Evolutionary conservation across 148 eudicot genomes (phyloP).

Genomic region (Rhododendron henanense): DNA sequence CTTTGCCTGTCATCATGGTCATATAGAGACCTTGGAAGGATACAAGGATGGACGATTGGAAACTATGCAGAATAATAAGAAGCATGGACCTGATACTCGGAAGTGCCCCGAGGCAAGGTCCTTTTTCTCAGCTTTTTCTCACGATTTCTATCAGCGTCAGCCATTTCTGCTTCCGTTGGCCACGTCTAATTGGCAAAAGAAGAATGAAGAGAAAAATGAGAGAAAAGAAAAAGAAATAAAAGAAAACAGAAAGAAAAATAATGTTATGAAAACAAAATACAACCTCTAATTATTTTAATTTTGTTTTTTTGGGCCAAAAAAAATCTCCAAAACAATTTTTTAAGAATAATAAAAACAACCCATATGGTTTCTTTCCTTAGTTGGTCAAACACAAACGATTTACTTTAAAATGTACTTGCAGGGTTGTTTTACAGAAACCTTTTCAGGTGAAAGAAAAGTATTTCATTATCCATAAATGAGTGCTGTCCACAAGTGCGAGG

Average conservation of each 20-base stretch:
- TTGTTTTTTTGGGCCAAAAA: background rate
- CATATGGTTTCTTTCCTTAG: background rate
- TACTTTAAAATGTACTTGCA: background rate
- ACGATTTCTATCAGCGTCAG: constrained; percentile 70
- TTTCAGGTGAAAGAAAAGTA: constrained; percentile 13
- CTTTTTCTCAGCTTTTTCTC: constrained; percentile 59
- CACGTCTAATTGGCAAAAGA: constrained; percentile 58
- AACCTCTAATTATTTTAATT: background rate
- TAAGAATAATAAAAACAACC: background rate
- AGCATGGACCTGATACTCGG: constrained; percentile 82
- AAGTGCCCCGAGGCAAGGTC: constrained; percentile 69
- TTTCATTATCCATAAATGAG: background rate
- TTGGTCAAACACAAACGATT: background rate
- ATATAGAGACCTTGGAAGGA: background rate
- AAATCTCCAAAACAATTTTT: background rate
- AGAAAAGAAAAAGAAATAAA: background rate
- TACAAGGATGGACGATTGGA: background rate
- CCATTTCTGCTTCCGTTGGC: constrained; percentile 99
- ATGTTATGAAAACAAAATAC: background rate
- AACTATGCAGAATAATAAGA: background rate
- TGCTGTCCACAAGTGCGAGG: background rate
- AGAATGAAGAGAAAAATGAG: constrained; percentile 3
- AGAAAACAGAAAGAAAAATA: background rate
- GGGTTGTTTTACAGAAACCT: background rate
- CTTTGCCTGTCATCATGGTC: background rate